phyloP scores from a whole-genome alignment of 2,329 filamentous ascomycete species.

The Pseudocercospora macadamiae region DNA sequence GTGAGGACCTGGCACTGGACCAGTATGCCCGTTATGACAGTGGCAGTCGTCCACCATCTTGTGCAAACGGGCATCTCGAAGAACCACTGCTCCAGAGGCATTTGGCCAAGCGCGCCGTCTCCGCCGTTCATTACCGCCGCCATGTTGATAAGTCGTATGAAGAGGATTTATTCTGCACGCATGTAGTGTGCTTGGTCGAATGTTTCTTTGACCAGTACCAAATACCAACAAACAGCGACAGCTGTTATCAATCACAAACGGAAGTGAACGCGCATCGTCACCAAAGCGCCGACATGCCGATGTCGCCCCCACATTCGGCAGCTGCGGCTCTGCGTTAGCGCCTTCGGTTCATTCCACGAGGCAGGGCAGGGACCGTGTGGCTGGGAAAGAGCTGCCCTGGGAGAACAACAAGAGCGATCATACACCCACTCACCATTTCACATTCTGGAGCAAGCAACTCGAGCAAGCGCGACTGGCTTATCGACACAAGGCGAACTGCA shows the following conservation, averaged over 20 bases:
- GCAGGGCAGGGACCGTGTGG: constrained; percentile 3
- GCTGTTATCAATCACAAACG: constrained; percentile 8
- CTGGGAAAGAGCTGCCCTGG: neutral
- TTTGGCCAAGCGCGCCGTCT: constrained; percentile 53
- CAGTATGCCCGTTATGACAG: constrained; percentile 80
- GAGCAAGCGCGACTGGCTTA: too few species aligned
- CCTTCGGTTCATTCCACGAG: neutral
- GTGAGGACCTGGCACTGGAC: constrained; percentile 93
- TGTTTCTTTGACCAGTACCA: constrained; percentile 1
- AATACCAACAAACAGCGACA: neutral
- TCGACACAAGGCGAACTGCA: too few species aligned
- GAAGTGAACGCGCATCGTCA: neutral
- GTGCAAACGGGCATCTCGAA: constrained; percentile 98
- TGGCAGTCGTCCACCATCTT: constrained; percentile 94
- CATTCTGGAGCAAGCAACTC: neutral
- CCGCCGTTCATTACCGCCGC: constrained; percentile 47
- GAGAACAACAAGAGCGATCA: constrained; percentile 5
- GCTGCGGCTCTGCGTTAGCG: constrained; percentile 10
- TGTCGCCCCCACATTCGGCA: neutral
- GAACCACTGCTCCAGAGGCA: constrained; percentile 96
- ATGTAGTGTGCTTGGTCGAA: neutral
- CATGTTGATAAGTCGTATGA: constrained; percentile 42
- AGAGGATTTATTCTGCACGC: too few species aligned
- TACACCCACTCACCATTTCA: too few species aligned
- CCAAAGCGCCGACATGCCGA: constrained; percentile 4